Evolutionary conservation across 768 basidiomycete species (phyloP).

Genomic region (Tylopilus cervinicoccineus): DNA sequence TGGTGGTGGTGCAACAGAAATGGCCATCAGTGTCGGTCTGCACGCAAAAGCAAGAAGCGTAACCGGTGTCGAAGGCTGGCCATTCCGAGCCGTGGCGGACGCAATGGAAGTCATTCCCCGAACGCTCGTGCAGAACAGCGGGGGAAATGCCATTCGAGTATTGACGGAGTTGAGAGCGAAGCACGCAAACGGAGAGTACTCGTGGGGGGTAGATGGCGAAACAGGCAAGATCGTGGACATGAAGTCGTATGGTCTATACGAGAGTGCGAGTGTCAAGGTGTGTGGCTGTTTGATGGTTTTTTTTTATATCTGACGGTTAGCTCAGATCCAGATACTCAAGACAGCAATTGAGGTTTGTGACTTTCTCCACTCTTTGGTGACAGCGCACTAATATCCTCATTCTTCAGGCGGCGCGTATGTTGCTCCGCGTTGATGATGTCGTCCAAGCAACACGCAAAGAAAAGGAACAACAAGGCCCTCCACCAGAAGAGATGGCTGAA

Average conservation of each 20-base stretch:
- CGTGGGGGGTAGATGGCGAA: slow-evolving; percentile 95
- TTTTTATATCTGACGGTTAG: not conserved
- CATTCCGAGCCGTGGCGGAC: slow-evolving; percentile 88
- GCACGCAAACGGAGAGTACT: slow-evolving; percentile 85
- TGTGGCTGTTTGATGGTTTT: not conserved
- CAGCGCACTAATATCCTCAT: not conserved
- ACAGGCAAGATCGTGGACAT: slow-evolving; percentile 95
- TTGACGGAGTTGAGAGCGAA: slow-evolving; percentile 95
- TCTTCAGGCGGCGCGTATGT: slow-evolving; percentile 75
- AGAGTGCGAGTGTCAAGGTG: slow-evolving; percentile 94
- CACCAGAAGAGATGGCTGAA: slow-evolving; percentile 54
- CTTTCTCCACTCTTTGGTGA: not conserved
- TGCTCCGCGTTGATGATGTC: slow-evolving; percentile 91
- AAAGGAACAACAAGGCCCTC: slow-evolving; percentile 45
- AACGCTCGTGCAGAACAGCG: slow-evolving; percentile 91
- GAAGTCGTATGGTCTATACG: slow-evolving; percentile 90
- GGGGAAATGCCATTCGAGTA: slow-evolving; percentile 91
- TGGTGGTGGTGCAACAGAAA: slow-evolving; percentile 96
- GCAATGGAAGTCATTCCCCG: slow-evolving; percentile 97
- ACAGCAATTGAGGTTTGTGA: slow-evolving; percentile 83
- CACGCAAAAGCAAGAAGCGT: slow-evolving; percentile 75
- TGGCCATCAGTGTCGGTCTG: slow-evolving; percentile 91
- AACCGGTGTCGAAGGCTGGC: slow-evolving; percentile 87
- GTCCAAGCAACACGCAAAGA: slow-evolving; percentile 82
- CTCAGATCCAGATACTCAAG: slow-evolving; percentile 88